phyloP scores from a whole-genome alignment of 768 basidiomycete genomes.

The Kwoniella botswanensis region DNA sequence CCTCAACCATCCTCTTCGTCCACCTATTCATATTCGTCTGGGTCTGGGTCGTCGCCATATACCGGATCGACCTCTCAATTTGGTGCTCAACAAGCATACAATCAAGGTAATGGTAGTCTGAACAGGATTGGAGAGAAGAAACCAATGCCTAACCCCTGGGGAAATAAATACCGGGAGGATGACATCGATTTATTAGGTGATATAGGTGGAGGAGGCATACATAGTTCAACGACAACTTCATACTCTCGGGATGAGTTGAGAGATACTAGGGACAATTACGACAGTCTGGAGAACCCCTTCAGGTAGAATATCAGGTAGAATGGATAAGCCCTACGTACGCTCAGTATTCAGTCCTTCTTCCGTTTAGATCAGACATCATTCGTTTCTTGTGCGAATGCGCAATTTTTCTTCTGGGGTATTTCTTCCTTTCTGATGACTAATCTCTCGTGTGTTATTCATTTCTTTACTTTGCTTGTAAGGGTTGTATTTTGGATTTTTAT shows the following conservation, averaged over 20 bases:
- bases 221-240: slow-evolving; percentile 20
- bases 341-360: background rate
- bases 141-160: slow-evolving; percentile 26
- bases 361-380: background rate
- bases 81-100: slow-evolving; percentile 2
- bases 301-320: slow-evolving; percentile 8
- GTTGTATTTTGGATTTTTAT: background rate
- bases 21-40: background rate
- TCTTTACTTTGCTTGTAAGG: background rate
- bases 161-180: slow-evolving; percentile 15
- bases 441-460: background rate
- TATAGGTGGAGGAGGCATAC: slow-evolving; percentile 7
- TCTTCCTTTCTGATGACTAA: background rate
- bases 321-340: background rate
- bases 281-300: slow-evolving; percentile 20
- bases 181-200: slow-evolving; percentile 26
- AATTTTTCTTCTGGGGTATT: background rate
- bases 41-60: slow-evolving; percentile 6
- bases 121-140: slow-evolving; percentile 3
- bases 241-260: slow-evolving; percentile 27
- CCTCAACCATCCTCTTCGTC: slow-evolving; percentile 24
- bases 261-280: slow-evolving; percentile 8
- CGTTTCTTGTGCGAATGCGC: background rate
- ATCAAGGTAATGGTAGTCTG: background rate
- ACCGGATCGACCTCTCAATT: slow-evolving; percentile 12